Base-by-base conservation (phyloP, 2,329 filamentous ascomycete genomes). In the Sporothrix protearum region DNA sequence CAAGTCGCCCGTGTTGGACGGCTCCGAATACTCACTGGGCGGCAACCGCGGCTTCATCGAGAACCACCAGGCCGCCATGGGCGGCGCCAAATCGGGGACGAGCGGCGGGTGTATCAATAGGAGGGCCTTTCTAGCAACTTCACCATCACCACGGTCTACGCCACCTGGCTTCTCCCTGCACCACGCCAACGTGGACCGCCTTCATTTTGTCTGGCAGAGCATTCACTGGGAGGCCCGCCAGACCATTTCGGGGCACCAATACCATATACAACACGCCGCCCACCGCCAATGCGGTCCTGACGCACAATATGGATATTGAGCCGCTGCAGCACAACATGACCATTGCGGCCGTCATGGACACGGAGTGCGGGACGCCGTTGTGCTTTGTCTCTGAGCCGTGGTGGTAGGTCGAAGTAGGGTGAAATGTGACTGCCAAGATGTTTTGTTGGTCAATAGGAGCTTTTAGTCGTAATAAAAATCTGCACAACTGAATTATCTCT, bases 131-230 rank as follows among this genome's bases (percentile, higher is more conserved):
- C 79, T 51, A 61, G 75, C 63, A 75, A 77, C 72, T 74, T 76
- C 64, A 77, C 76, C 3, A 77, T 79, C 45, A 78, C 79, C 72
- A 71, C 82, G 10, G 80, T 83, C 0, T 78, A 81, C 4, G 83
- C 85, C 85, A 71, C 83, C 83, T 1, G 81, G 76, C 1, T 85
- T 85, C 76, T 84, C 79, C 72, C 75, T 83, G 9, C 83, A 85
- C 73, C 83, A 85, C 71, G 82, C 77, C 0, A 79, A 83, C 74
- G 80, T 85, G 69, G 83, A 85, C 73, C 78, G 83, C 14, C 78
- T 83, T 63, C 84, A 83, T 76, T 84, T 82, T 76, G 81, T 85
- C 74, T 85, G 83, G 83, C 83, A 85, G 77, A 83, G 82, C 71
- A 80, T 83, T 28, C 80, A 84, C 74, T 80, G 78, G 77, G 76